These are phyloP conservation scores for Ceratocystiopsis brevicomis DNA, from an alignment of 2,329 filamentous ascomycete species.

Conservation along the genomic window DNA sequence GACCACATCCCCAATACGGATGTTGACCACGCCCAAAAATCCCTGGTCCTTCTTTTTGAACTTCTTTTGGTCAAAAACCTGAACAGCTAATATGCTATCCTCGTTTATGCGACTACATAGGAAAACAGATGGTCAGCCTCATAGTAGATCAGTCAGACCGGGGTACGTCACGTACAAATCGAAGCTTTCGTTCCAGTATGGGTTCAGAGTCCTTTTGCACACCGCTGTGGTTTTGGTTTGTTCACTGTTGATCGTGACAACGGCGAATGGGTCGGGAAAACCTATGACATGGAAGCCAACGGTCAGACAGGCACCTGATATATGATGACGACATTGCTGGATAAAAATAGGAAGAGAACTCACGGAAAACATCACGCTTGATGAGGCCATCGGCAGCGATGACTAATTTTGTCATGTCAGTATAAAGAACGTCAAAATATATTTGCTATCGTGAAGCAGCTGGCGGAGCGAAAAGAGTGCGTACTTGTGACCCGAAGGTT, in stretches of 20 bases:
- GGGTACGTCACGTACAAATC: conserved; percentile 52
- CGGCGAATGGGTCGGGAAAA: conserved; percentile 93
- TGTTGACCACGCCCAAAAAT: conserved; percentile 93
- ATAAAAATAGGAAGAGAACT: conserved; percentile 19
- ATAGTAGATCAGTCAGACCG: conserved; percentile 6
- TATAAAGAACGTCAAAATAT: conserved; percentile 1
- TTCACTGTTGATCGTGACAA: conserved; percentile 91
- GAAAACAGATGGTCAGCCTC: neutral
- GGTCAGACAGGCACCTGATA: conserved; percentile 5
- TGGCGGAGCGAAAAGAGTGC: conserved; percentile 15
- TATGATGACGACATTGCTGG: neutral
- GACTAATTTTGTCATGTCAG: conserved; percentile 41
- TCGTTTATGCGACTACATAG: conserved; percentile 63
- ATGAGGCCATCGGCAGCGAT: conserved; percentile 97
- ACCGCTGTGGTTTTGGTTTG: conserved; percentile 96
- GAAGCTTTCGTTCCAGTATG: conserved; percentile 99
- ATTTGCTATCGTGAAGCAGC: conserved; percentile 6
- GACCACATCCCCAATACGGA: conserved; percentile 85
- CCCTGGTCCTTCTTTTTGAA: conserved; percentile 99
- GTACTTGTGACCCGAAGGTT: conserved; percentile 89
- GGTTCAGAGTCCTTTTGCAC: conserved; percentile 92
- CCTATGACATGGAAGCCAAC: conserved; percentile 30
- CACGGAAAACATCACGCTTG: conserved; percentile 98
- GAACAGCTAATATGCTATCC: conserved; percentile 89
- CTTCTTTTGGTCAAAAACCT: conserved; percentile 99